These are phyloP conservation scores for Paraleonurus japonicus DNA, from an alignment of 257 asterid genomes.

Conservation along the genomic window DNA sequence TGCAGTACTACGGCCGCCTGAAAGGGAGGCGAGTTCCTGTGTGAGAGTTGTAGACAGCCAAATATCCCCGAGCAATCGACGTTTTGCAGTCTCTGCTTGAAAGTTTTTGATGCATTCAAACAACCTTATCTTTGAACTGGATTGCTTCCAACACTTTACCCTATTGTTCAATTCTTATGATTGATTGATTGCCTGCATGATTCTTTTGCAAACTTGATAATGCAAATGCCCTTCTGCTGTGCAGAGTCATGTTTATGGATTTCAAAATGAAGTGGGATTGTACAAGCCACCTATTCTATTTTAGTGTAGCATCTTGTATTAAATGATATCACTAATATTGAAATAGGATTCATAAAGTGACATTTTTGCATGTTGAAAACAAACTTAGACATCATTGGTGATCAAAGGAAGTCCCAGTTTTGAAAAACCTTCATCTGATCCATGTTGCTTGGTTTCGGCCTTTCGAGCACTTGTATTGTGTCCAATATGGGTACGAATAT, in stretches of 20 bases:
- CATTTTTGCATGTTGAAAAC: not conserved
- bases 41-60: conserved; percentile 18
- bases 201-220: conserved; percentile 6
- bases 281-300: not conserved
- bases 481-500: not conserved
- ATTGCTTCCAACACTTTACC: not conserved
- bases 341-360: not conserved
- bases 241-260: not conserved
- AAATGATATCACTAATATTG: not conserved
- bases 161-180: not conserved
- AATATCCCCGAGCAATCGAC: not conserved
- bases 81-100: not conserved
- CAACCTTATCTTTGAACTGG: not conserved
- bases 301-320: not conserved
- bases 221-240: not conserved
- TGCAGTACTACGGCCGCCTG: conserved; percentile 40
- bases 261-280: not conserved
- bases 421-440: not conserved
- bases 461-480: too few relatives aligned
- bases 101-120: not conserved
- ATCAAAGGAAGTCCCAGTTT: not conserved
- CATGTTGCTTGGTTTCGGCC: not conserved
- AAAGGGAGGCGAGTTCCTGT: conserved; percentile 37
- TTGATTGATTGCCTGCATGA: not conserved
- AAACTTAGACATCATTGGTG: not conserved